Percentiles rank a stretch among this genome's conserved stretches.
Evolutionary conservation across 345 rosid genomes (phyloP).

Genomic region (Aquilaria malaccensis): DNA sequence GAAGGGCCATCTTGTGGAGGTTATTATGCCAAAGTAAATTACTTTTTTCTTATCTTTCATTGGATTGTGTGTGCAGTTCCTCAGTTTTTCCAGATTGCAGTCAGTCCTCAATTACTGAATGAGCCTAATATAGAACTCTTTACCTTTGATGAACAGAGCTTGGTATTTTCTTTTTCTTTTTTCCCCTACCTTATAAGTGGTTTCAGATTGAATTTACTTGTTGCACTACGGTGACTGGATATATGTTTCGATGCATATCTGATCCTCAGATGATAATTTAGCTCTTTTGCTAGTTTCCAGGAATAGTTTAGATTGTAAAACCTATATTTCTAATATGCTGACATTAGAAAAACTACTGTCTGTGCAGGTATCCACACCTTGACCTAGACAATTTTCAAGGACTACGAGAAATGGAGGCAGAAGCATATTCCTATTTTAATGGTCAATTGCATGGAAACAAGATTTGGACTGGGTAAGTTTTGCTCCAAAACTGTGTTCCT

Average conservation of each 20-base stretch:
- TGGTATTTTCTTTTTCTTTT: too few species aligned
- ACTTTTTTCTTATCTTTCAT: slow-evolving; percentile 3
- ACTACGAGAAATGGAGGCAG: slow-evolving; percentile 50
- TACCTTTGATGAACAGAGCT: too few species aligned
- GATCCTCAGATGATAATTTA: background rate
- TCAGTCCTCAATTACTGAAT: too few species aligned
- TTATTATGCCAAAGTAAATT: slow-evolving; percentile 74
- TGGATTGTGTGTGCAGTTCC: background rate
- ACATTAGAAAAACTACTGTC: slow-evolving; percentile 13
- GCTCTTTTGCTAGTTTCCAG: background rate
- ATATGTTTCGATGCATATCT: background rate
- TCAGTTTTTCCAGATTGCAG: too few species aligned
- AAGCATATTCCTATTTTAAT: slow-evolving; percentile 62
- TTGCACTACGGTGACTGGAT: background rate
- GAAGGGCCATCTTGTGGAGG: slow-evolving; percentile 73
- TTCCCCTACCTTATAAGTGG: too few species aligned
- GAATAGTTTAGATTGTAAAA: slow-evolving; percentile 4
- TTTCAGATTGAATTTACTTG: background rate
- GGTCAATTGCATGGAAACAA: slow-evolving; percentile 75
- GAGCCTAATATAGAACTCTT: too few species aligned
- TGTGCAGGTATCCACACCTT: slow-evolving; percentile 52
- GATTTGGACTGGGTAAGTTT: slow-evolving; percentile 83
- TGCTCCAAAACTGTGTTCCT: background rate
- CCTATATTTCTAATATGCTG: slow-evolving; percentile 6
- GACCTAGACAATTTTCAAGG: slow-evolving; percentile 55